Evolutionary conservation across 1,284 basidiomycete genomes (phyloP).

Genomic region (Malassezia arunalokei): DNA sequence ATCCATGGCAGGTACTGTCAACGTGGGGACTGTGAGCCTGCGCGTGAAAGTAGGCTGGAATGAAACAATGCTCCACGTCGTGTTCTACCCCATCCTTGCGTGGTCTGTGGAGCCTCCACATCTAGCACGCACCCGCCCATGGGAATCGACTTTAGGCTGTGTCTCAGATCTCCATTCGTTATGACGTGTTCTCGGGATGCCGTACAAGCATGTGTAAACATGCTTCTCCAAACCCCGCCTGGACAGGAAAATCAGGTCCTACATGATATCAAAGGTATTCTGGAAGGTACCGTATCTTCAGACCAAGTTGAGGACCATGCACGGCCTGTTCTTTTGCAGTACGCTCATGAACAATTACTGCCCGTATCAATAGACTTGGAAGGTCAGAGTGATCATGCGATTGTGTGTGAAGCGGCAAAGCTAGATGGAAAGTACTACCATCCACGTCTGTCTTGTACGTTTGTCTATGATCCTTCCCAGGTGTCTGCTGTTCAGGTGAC

Average conservation of each 20-base stretch:
- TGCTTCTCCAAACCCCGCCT: constrained; percentile 18
- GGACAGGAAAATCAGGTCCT: constrained; percentile 16
- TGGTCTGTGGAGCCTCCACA: no score
- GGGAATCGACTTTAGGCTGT: no score
- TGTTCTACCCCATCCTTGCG: no score
- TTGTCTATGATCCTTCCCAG: constrained; percentile 4
- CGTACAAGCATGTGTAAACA: not conserved
- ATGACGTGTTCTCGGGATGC: not conserved
- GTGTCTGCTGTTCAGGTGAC: not conserved
- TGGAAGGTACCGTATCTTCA: not conserved
- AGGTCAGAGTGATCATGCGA: not conserved
- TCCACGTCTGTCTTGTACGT: not conserved
- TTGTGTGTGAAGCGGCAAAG: constrained; percentile 6
- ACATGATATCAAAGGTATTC: constrained; percentile 11
- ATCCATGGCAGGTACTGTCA: constrained; percentile 22
- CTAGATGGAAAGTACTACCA: not conserved
- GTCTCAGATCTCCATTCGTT: no score
- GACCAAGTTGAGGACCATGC: not conserved
- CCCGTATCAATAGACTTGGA: not conserved
- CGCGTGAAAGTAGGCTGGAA: no score
- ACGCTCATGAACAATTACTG: constrained; percentile 9
- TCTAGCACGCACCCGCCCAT: no score
- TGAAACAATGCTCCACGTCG: no score
- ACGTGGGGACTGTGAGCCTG: no score
- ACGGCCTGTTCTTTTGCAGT: constrained; percentile 2